A percentile compares a stretch with the other conserved stretches of the same genome.
Evolutionary conservation across 2,329 filamentous ascomycete species (phyloP).

Genomic region (Mycocentrospora acerina): DNA sequence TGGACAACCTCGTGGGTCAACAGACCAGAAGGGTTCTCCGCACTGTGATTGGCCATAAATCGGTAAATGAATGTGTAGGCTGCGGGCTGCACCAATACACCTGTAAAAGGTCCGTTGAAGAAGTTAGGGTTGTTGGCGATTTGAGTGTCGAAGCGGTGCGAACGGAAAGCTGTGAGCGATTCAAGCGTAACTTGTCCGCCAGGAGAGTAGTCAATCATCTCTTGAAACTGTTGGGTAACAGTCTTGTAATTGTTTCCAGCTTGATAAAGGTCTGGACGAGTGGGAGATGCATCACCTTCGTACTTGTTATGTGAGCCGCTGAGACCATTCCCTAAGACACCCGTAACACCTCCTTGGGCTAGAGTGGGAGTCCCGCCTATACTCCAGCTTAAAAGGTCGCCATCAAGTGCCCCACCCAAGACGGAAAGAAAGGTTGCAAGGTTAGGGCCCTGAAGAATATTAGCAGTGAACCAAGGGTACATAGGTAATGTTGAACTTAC

Average conservation of each 20-base stretch:
- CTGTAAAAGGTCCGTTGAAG: conserved; percentile 25
- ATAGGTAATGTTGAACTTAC: too few relatives aligned
- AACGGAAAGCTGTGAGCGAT: conserved; percentile 20
- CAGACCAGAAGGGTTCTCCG: conserved; percentile 15
- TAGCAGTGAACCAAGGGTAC: too few relatives aligned
- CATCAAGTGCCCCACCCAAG: conserved; percentile 19
- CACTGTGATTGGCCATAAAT: conserved; percentile 29
- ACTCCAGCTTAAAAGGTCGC: conserved; percentile 21
- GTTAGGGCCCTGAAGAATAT: conserved; percentile 1
- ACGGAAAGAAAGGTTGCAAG: conserved; percentile 20
- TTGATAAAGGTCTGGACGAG: conserved; percentile 22
- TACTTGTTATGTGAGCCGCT: conserved; percentile 28
- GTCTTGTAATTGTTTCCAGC: conserved; percentile 25
- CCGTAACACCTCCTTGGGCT: conserved; percentile 17
- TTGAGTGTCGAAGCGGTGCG: conserved; percentile 21
- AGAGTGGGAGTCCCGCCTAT: conserved; percentile 26
- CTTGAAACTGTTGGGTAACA: conserved; percentile 21
- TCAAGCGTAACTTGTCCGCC: conserved; percentile 23
- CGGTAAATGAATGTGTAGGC: conserved; percentile 30
- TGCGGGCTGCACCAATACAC: conserved; percentile 26
- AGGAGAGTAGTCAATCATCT: conserved; percentile 21
- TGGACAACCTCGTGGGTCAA: conserved; percentile 19
- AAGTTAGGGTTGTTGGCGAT: conserved; percentile 20
- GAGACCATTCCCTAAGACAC: conserved; percentile 20
- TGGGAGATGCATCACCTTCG: conserved; percentile 25